Evolutionary conservation across 192 early-diverging fungal species (phyloP), one percentile per base, ranked within the genome.

Genomic region (Spizellomyces sp.): DNA sequence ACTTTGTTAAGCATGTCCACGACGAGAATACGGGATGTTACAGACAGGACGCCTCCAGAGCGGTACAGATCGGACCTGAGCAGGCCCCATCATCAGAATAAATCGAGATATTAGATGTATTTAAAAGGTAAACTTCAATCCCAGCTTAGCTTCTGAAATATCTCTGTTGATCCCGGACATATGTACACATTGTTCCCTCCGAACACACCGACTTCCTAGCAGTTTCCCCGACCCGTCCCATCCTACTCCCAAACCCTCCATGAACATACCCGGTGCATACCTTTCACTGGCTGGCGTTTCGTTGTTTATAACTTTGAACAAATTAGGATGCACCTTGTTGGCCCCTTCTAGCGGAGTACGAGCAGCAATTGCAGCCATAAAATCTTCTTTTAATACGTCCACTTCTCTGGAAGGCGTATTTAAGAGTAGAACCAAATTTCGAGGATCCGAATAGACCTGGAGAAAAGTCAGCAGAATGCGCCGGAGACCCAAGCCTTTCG

Each of bases 1-100:
- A 90, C 69, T 19, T 86, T 82, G 68, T 89, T 91, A 45, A 99
- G 83, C 71, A 99, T 74, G 77, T 99, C 96, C 19, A 96, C 93
- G 6, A 95, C 89, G 4, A 99, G 70, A 45, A 99, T 95, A 15
- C 78, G 84, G 42, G 95, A 92, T 0, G 95, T 94, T 45, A 93
- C 83, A 3, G 92, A 87, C 54, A 99, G 78, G 1, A 97, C 82
- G 8, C 96, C 96, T 59, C 96, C 93, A 14, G 75, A 70, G 2
- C 88, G 79, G 76, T 98, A 98, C 45, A 95, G 69, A 3, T 87
- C 77, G 2, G 71, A 19, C 66, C 79, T 78, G 67, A 21, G 44
- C 14, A 19, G 27, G 3, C 27, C 27, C 27, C 27, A 36, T 36
- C 3, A 3, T 36, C 27, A 36, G 27, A 36, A 36, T 36, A 17